Base-by-base conservation (phyloP, 106 monocot species). In the Acorus calamus region DNA sequence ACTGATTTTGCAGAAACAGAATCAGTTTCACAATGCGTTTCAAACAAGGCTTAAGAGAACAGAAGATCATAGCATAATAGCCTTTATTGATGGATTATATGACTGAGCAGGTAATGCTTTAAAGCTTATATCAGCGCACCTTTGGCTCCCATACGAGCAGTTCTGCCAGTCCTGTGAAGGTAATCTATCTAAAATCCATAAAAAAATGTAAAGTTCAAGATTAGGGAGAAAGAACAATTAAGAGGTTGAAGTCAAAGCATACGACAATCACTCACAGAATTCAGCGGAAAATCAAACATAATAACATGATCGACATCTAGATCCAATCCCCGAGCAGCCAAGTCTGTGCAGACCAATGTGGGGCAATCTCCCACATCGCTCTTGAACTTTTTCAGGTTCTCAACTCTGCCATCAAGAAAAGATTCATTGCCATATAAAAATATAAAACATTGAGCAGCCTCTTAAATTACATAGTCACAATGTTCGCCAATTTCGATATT, bases 131-230 rank as follows among this genome's bases (percentile, higher is more conserved):
- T 28, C 8, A 69, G 47, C 4, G 10, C 67, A 96, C 96, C 96
- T 91, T 96, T 96, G 7, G 96, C 96, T 68, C 96, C 96, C 96
- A 96, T 96, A 2, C 96, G 84, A 58, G 96, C 96, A 73, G 96
- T 96, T 77, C 96, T 87, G 66, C 96, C 96, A 64, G 96, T 96
- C 46, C 96, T 77, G 77, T 96, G 96, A 42, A 96, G 87, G 69
- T 96, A 96, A 65, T 96, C 96, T 72, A 96, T 91, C 96, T 96
- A 63, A 51, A 68, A 59, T 64, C 3, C 48, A 2, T 50, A 3
- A 42, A 74, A 9, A 48, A 44, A 42, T 8, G 10, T 50, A 6
- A 53, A 50, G 4, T 9, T 6, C 46, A 49, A 4, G 12, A 65
- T 12, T 8, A 46, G 8, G 8, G 57, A 55, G 47, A 49, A 59